A percentile compares a stretch with the other conserved stretches of the same genome.
Evolutionary conservation across 2,329 filamentous ascomycete species (phyloP).

Genomic region (Trichophyton mentagrophytes): DNA sequence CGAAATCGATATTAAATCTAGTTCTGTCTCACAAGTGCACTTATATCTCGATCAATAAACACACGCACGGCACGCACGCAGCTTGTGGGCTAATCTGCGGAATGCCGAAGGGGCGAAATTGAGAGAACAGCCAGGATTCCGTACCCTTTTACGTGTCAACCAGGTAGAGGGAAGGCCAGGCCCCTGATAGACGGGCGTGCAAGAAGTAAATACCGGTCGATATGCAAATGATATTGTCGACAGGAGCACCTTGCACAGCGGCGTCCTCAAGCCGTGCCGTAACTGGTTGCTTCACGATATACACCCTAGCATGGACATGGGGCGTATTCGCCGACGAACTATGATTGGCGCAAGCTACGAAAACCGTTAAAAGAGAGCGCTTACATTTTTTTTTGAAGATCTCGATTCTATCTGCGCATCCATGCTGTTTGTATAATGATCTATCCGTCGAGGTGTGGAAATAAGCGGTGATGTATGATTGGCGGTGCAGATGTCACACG

Average conservation of each 20-base stretch:
- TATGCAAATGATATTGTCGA: neutral
- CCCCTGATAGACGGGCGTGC: neutral
- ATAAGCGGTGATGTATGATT: neutral
- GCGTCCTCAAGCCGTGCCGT: neutral
- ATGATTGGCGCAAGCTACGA: neutral
- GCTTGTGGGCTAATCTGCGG: neutral
- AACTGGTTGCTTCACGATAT: neutral
- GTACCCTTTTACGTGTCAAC: neutral
- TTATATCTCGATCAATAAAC: neutral
- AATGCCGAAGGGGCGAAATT: neutral
- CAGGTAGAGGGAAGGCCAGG: neutral
- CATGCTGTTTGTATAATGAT: conserved; percentile 1
- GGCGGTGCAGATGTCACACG: neutral
- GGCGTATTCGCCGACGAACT: neutral
- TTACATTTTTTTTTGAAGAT: neutral
- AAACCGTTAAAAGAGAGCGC: conserved; percentile 1
- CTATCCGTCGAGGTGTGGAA: neutral
- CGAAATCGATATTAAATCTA: conserved; percentile 6
- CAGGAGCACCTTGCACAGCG: neutral
- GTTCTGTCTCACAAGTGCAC: conserved; percentile 9
- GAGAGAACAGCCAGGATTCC: neutral
- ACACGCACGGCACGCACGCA: too few species aligned
- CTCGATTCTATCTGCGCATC: neutral
- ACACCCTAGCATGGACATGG: neutral
- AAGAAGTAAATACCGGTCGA: conserved; percentile 2